Percentiles rank a stretch among this genome's conserved stretches.
Evolutionary conservation across 495 filamentous ascomycete genomes (phyloP).

Genomic region (Penicillium arizonense): DNA sequence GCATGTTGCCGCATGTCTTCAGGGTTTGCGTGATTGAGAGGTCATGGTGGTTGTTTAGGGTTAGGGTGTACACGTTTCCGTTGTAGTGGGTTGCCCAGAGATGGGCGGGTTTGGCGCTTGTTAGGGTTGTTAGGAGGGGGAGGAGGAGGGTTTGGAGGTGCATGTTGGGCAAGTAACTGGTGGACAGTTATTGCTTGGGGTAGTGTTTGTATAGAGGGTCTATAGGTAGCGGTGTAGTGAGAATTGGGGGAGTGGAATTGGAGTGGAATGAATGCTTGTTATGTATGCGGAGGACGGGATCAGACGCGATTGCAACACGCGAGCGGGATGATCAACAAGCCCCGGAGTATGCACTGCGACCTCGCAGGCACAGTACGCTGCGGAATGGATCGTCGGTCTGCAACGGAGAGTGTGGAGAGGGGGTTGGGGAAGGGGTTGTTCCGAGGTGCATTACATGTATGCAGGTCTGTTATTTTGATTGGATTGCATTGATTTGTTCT

Average conservation of each 20-base stretch:
- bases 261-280: neutral
- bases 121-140: neutral
- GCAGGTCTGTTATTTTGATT: too few species aligned
- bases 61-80: conserved; percentile 55
- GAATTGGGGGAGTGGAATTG: neutral
- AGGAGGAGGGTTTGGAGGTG: neutral
- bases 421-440: neutral
- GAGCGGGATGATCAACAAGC: neutral
- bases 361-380: neutral
- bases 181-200: too few species aligned
- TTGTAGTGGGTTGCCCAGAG: conserved; percentile 63
- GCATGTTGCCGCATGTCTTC: conserved; percentile 49
- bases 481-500: too few species aligned
- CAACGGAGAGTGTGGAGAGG: neutral
- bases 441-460: too few species aligned
- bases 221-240: neutral
- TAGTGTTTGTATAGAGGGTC: too few species aligned
- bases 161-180: neutral
- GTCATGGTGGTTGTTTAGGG: conserved; percentile 33
- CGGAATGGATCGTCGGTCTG: conserved; percentile 5
- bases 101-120: neutral
- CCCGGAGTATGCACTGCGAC: neutral
- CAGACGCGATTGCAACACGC: neutral
- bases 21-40: conserved; percentile 37
- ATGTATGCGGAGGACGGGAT: neutral